Evolutionary conservation across 164 flowering plant genomes (phyloP), one percentile per base, ranked within the genome.

Genomic region (Sextonia rubra): DNA sequence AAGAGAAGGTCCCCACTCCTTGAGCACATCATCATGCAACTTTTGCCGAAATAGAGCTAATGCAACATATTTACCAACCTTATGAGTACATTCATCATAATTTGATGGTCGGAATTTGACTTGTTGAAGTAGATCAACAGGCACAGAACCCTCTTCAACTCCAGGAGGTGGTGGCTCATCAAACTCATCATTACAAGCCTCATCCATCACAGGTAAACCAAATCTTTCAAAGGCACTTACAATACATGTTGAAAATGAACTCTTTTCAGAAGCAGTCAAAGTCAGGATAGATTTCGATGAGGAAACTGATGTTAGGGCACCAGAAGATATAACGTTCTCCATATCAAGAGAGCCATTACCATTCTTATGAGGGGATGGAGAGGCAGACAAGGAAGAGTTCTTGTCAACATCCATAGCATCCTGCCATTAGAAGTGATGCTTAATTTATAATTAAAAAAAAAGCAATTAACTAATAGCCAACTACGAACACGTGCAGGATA

Each of bases 1-100:
- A 70, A 80, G 73, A 12, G 74, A 68, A 11, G 84, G 74, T 69
- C 69, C 87, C 87, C 91, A 91, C 71, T 87, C 86, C 60, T 78
- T 80, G 47, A 90, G 82, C 25, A 86, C 91, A 68, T 77, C 80
- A 65, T 88, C 83, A 76, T 90, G 92, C 81, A 96, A 72, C 83
- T 86, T 90, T 74, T 87, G 94, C 47, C 95, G 83, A 79, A 79
- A 90, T 64, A 88, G 72, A 73, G 97, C 89, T 77, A 85, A 70
- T 27, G 87, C 79, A 70, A 90, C 80, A 79, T 86, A 84, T 76
- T 77, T 66, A 47, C 77, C 84, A 56, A 86, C 76, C 78, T 82
- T 84, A 12, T 83, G 77, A 49, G 58, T 47, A 72, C 49, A 60
- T 22, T 83, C 83, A 76, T 76, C 77, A 7, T 82, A 77, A 64